Conservation (phyloP, 2,329 filamentous ascomycete species). For the Trichoderma oligosporum region DNA sequence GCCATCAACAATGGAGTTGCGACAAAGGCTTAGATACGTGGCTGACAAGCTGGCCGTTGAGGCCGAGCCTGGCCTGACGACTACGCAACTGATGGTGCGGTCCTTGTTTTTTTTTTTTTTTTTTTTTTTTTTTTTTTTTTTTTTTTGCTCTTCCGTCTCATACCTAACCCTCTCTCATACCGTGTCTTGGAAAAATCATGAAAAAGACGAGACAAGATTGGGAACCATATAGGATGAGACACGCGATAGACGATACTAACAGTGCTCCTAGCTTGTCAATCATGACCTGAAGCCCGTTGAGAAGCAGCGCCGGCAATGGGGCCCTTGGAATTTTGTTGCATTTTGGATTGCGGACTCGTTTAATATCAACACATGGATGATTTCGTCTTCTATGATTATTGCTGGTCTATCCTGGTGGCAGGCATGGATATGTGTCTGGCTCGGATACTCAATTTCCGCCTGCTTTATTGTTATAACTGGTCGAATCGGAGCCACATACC, state of each 20-base stretch:
- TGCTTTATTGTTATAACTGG: conserved; percentile 74
- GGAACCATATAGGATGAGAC: background rate
- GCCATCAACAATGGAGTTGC: conserved; percentile 27
- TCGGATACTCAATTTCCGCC: conserved; percentile 75
- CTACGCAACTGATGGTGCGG: conserved; percentile 71
- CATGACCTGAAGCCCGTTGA: conserved; percentile 79
- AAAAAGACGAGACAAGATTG: background rate
- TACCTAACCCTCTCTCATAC: background rate
- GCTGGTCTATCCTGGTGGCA: conserved; percentile 86
- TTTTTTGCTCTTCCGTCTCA: background rate
- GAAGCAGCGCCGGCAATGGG: conserved; percentile 75
- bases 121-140: background rate
- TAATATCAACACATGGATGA: conserved; percentile 95
- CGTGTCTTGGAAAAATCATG: background rate
- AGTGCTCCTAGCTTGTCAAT: conserved; percentile 62
- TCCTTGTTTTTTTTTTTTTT: background rate
- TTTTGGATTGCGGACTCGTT: conserved; percentile 85
- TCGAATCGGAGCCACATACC: conserved; percentile 80
- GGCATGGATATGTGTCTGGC: conserved; percentile 82
- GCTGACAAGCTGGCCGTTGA: conserved; percentile 66
- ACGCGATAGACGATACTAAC: conserved; percentile 10
- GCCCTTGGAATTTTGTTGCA: conserved; percentile 79
- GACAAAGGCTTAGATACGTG: conserved; percentile 41
- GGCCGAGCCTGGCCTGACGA: conserved; percentile 68
- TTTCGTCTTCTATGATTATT: conserved; percentile 76